Evolutionary conservation across 257 asterid genomes (phyloP).

Genomic region (Datura wrightii): DNA sequence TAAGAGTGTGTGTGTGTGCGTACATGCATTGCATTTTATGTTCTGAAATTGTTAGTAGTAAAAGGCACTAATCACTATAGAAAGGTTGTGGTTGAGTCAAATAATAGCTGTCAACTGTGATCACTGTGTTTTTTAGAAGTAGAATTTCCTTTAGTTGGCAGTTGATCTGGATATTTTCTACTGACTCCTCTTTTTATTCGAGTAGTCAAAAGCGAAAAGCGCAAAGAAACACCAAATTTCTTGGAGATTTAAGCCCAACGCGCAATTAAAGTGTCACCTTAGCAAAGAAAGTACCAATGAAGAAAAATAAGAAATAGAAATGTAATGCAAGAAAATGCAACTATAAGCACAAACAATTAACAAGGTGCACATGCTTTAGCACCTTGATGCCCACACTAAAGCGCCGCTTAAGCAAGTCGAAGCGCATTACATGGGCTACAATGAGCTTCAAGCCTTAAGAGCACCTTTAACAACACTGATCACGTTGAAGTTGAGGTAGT

Average conservation of each 20-base stretch:
- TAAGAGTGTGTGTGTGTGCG: not conserved
- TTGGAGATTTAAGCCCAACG: not conserved
- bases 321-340: not conserved
- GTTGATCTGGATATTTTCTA: not conserved
- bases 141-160: not conserved
- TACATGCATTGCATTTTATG: not conserved
- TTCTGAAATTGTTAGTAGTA: not conserved
- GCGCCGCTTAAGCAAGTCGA: not conserved
- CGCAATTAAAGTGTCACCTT: not conserved
- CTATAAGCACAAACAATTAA: not conserved
- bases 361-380: not conserved
- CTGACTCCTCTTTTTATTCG: not conserved
- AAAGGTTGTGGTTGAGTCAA: not conserved
- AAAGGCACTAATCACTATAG: not conserved
- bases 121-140: not conserved
- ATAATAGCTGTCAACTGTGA: not conserved
- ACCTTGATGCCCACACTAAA: not conserved
- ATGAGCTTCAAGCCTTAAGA: not conserved
- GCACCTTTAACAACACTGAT: not conserved
- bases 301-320: not conserved
- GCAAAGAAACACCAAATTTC: not conserved
- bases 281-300: not conserved
- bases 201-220: not conserved
- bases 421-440: not conserved
- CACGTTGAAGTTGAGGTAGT: not conserved